Percentiles rank a stretch among this genome's conserved stretches.
Conservation (phyloP, 192 early-diverging fungal species). For the Entomortierella chlamydospora region DNA sequence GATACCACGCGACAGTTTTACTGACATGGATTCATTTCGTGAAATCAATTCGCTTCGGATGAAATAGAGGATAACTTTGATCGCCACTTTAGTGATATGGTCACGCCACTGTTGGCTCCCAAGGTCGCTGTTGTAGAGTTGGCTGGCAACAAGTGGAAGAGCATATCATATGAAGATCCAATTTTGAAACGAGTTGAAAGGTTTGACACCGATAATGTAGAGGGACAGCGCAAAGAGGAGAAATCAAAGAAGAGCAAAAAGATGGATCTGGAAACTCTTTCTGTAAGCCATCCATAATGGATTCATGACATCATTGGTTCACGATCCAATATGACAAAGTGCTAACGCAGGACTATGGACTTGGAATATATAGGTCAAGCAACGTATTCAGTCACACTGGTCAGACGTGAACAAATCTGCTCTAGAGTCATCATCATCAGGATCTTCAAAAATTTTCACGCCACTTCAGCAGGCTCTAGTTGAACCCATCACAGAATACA, state of each 20-base stretch:
- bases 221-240: constrained; percentile 25
- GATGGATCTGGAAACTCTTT: constrained; percentile 34
- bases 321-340: no score
- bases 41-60: no score
- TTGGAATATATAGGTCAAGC: constrained; percentile 28
- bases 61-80: constrained; percentile 47
- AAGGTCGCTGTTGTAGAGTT: constrained; percentile 46
- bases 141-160: constrained; percentile 49
- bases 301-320: neutral
- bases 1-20: no score
- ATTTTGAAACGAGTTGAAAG: constrained; percentile 44
- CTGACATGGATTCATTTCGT: no score
- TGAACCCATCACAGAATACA: constrained; percentile 75
- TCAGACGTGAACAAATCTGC: constrained; percentile 31
- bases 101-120: constrained; percentile 38
- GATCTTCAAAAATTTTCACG: constrained; percentile 52
- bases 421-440: constrained; percentile 6
- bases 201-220: constrained; percentile 51
- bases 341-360: neutral
- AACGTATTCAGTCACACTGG: constrained; percentile 50
- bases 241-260: constrained; percentile 31
- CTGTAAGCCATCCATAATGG: no score
- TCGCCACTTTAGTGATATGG: constrained; percentile 45
- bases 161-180: constrained; percentile 45
- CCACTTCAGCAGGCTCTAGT: constrained; percentile 71